phyloP scores from a whole-genome alignment of 1,284 basidiomycete genomes.

The Papiliotrema nemorosa region DNA sequence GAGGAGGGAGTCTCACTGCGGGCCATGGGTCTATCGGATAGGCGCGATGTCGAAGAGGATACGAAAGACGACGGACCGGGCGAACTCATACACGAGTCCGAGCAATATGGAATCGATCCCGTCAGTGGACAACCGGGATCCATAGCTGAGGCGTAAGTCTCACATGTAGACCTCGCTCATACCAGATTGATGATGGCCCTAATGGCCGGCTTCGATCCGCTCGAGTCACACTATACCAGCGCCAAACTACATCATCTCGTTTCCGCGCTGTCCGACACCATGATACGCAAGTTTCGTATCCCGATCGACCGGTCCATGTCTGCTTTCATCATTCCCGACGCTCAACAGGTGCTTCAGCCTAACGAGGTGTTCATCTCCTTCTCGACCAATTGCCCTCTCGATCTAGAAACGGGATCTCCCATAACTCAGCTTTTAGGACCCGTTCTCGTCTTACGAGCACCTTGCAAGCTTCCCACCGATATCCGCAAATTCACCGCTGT shows the following conservation, averaged over 20 bases:
- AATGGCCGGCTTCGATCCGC: conserved; percentile 23
- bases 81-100: neutral
- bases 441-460: conserved; percentile 30
- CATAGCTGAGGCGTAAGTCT: conserved; percentile 28
- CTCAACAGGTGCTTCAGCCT: conserved; percentile 25
- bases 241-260: conserved; percentile 28
- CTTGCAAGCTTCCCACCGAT: conserved; percentile 43
- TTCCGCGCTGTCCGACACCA: conserved; percentile 11
- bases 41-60: neutral
- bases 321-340: conserved; percentile 40
- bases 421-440: conserved; percentile 27
- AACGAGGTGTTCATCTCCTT: conserved; percentile 36
- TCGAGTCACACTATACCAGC: conserved; percentile 16
- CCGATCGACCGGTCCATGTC: conserved; percentile 27
- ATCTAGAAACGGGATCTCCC: conserved; percentile 18
- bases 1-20: conserved; percentile 17
- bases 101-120: conserved; percentile 19
- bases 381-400: conserved; percentile 16
- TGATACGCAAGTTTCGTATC: conserved; percentile 25
- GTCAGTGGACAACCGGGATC: conserved; percentile 25
- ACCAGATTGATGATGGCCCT: conserved; percentile 22
- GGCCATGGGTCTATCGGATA: conserved; percentile 22
- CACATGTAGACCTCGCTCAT: neutral
- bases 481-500: conserved; percentile 35
- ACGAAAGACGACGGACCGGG: neutral